Percentiles rank a stretch among this genome's conserved stretches.
These are phyloP conservation scores for Linnemannia hyalina DNA, from an alignment of 192 early-diverging fungal species.

Conservation along the genomic window DNA sequence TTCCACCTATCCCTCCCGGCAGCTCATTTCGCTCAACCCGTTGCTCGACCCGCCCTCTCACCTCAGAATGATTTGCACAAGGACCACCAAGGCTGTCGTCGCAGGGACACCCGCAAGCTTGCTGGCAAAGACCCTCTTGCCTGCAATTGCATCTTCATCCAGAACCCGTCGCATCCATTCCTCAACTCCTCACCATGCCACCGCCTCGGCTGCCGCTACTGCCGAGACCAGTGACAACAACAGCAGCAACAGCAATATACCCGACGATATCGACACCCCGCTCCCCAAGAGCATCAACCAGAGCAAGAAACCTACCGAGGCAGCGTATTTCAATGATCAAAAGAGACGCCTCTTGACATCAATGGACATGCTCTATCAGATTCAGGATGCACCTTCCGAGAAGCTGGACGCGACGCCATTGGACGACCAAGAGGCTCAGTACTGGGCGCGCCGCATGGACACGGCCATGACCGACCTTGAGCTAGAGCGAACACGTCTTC, in stretches of 20 bases:
- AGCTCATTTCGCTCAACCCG: not conserved
- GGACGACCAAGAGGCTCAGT: constrained; percentile 47
- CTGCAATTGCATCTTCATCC: constrained; percentile 20
- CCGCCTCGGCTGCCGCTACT: not conserved
- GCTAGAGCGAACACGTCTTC: constrained; percentile 24
- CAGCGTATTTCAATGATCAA: constrained; percentile 21
- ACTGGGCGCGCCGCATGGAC: constrained; percentile 49
- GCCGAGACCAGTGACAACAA: not conserved
- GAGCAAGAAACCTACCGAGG: not conserved
- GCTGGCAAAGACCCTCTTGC: constrained; percentile 13
- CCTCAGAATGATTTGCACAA: constrained; percentile 15
- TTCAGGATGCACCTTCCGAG: constrained; percentile 44
- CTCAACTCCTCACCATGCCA: not conserved
- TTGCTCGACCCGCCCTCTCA: not conserved
- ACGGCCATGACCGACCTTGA: constrained; percentile 41
- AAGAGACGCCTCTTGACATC: constrained; percentile 32
- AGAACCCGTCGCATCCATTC: constrained; percentile 15
- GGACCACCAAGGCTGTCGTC: constrained; percentile 16
- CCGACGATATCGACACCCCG: constrained; percentile 31
- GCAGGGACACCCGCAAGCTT: not conserved
- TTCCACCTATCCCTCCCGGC: not conserved
- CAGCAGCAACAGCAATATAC: constrained; percentile 13
- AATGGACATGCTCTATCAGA: constrained; percentile 53
- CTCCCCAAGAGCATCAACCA: constrained; percentile 4
- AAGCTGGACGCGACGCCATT: constrained; percentile 30